These are phyloP conservation scores for Aspergillus floridensis DNA, from an alignment of 2,329 filamentous ascomycete genomes.

Conservation along the genomic window DNA sequence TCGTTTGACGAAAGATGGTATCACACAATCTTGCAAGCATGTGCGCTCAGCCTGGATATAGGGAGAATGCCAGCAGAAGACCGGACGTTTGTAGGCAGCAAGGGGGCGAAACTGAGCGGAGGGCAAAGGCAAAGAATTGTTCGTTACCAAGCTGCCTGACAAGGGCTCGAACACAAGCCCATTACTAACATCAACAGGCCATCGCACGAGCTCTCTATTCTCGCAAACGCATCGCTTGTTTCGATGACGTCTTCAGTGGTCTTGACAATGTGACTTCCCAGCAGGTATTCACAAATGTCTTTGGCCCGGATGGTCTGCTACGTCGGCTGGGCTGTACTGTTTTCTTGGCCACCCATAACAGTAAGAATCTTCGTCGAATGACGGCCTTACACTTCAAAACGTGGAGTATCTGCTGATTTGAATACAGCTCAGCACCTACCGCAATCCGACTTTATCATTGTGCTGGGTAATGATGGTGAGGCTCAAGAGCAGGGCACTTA, in stretches of 20 bases:
- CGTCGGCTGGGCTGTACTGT: slow-evolving; percentile 40
- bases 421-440: slow-evolving; percentile 31
- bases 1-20: slow-evolving; percentile 20
- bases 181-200: slow-evolving; percentile 18
- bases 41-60: slow-evolving; percentile 29
- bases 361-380: too few relatives aligned
- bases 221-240: slow-evolving; percentile 40
- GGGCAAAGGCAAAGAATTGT: slow-evolving; percentile 46
- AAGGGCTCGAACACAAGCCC: neutral
- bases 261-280: slow-evolving; percentile 42
- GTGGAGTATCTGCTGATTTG: too few relatives aligned
- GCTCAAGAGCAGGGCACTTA: slow-evolving; percentile 40
- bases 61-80: slow-evolving; percentile 26
- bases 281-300: slow-evolving; percentile 38
- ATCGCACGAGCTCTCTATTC: slow-evolving; percentile 45
- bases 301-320: slow-evolving; percentile 45
- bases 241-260: slow-evolving; percentile 45
- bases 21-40: slow-evolving; percentile 15
- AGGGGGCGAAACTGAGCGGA: slow-evolving; percentile 45
- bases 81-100: slow-evolving; percentile 42
- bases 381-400: too few relatives aligned
- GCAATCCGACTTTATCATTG: slow-evolving; percentile 44
- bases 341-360: slow-evolving; percentile 45
- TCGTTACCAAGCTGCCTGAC: neutral
- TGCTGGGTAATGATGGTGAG: slow-evolving; percentile 28